phyloP scores from a whole-genome alignment of 352 stramenopile genomes.

The Globisporangium carolinianum region DNA sequence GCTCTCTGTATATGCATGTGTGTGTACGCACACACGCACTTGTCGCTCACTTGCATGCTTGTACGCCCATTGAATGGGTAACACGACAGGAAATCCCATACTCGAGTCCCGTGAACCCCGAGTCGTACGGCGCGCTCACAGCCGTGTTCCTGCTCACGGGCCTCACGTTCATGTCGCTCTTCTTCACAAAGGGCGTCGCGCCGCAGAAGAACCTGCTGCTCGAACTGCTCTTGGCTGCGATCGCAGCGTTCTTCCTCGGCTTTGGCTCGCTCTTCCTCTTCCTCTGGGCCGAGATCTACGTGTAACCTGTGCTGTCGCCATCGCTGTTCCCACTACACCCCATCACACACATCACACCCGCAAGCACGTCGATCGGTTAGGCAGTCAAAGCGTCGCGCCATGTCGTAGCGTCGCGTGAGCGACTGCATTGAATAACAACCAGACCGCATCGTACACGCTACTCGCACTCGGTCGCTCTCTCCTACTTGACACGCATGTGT shows the following conservation, averaged over 20 bases:
- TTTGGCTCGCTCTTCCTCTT: slow-evolving; percentile 84
- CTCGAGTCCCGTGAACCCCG: slow-evolving; percentile 65
- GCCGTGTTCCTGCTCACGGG: slow-evolving; percentile 51
- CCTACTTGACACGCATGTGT: too few relatives aligned
- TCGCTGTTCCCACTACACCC: too few relatives aligned
- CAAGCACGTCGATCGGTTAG: background rate
- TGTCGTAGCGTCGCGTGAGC: background rate
- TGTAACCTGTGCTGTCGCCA: slow-evolving; percentile 24
- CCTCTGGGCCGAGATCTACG: slow-evolving; percentile 86
- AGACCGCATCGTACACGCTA: too few relatives aligned
- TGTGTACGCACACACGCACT: background rate
- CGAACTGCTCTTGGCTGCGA: slow-evolving; percentile 61
- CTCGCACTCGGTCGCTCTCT: too few relatives aligned
- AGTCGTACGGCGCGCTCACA: slow-evolving; percentile 63
- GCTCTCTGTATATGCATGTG: background rate
- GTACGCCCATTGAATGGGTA: background rate
- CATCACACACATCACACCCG: background rate
- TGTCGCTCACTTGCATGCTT: background rate
- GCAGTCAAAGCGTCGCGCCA: too few relatives aligned
- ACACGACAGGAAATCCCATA: slow-evolving; percentile 70
- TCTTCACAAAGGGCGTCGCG: slow-evolving; percentile 72
- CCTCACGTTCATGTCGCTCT: slow-evolving; percentile 72
- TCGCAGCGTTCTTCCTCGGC: slow-evolving; percentile 66
- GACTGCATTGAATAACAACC: too few relatives aligned
- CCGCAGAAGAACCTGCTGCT: slow-evolving; percentile 72